Evolutionary conservation across 176 grass and related monocot species (phyloP).

Genomic region (Musa acuminata): DNA sequence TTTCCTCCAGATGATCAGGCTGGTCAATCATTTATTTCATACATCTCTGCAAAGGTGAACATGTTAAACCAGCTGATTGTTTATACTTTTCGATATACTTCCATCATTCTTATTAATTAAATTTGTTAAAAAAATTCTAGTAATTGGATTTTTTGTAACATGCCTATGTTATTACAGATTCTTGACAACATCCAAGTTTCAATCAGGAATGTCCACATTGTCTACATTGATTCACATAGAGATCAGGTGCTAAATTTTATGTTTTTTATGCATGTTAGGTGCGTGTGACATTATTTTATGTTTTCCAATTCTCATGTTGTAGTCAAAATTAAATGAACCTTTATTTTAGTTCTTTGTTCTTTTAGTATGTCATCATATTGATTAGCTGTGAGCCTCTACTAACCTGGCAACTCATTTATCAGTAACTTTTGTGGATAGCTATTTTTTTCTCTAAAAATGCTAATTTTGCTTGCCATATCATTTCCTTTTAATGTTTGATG

Average conservation of each 20-base stretch:
- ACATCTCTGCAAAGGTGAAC: constrained; percentile 91
- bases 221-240: constrained; percentile 60
- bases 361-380: neutral
- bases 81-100: constrained; percentile 14
- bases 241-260: constrained; percentile 37
- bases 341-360: neutral
- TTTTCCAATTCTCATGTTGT: neutral
- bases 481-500: too few relatives aligned
- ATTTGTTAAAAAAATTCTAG: constrained; percentile 15
- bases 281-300: neutral
- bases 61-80: constrained; percentile 17
- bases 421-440: too few relatives aligned
- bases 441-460: too few relatives aligned
- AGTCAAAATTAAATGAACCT: neutral
- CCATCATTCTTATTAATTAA: constrained; percentile 15
- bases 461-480: too few relatives aligned
- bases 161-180: constrained; percentile 41
- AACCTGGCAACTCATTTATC: neutral
- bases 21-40: constrained; percentile 92
- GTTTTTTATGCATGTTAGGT: neutral
- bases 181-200: constrained; percentile 93
- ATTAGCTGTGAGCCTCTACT: neutral
- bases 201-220: constrained; percentile 69
- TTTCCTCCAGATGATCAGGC: constrained; percentile 79
- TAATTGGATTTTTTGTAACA: constrained; percentile 15